phyloP scores from a whole-genome alignment of 2,329 filamentous ascomycete genomes.

The Aspergillus texensis region DNA sequence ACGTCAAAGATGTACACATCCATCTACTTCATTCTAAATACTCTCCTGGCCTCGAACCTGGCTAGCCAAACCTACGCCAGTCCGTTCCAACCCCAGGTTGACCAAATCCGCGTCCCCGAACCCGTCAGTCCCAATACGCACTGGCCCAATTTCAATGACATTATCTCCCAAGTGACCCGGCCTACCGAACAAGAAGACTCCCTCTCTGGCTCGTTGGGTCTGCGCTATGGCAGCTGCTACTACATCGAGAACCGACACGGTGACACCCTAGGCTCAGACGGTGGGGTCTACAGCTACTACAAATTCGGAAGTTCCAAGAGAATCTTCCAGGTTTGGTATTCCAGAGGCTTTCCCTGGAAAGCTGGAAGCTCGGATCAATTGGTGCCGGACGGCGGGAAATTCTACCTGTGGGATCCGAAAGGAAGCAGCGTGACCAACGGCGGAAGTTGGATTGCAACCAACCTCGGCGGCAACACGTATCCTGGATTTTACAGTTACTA shows the following conservation, averaged over 20 bases:
- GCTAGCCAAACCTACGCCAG: neutral
- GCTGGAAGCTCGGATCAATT: neutral
- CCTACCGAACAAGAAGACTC: neutral
- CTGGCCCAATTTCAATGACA: neutral
- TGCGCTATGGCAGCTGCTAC: slow-evolving; percentile 5
- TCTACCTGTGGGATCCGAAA: slow-evolving; percentile 3
- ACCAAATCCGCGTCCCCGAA: neutral
- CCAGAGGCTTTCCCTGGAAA: neutral
- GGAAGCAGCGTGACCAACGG: slow-evolving; percentile 4
- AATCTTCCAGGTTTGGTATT: neutral
- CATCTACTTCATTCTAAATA: neutral
- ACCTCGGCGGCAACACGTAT: slow-evolving; percentile 1
- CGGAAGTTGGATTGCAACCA: slow-evolving; percentile 4
- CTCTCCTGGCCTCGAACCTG: neutral
- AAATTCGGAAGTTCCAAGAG: slow-evolving; percentile 2
- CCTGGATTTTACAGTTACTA: slow-evolving; percentile 1
- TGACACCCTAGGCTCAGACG: slow-evolving; percentile 1
- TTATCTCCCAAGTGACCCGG: neutral
- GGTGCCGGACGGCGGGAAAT: neutral
- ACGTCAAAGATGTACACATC: neutral
- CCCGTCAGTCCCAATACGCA: neutral
- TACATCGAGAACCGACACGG: neutral
- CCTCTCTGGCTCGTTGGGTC: neutral
- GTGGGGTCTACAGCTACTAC: slow-evolving; percentile 6
- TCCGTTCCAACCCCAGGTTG: neutral